These are phyloP conservation scores for Lunasporangiospora selenospora DNA, from an alignment of 192 early-diverging fungal genomes.

Conservation along the genomic window DNA sequence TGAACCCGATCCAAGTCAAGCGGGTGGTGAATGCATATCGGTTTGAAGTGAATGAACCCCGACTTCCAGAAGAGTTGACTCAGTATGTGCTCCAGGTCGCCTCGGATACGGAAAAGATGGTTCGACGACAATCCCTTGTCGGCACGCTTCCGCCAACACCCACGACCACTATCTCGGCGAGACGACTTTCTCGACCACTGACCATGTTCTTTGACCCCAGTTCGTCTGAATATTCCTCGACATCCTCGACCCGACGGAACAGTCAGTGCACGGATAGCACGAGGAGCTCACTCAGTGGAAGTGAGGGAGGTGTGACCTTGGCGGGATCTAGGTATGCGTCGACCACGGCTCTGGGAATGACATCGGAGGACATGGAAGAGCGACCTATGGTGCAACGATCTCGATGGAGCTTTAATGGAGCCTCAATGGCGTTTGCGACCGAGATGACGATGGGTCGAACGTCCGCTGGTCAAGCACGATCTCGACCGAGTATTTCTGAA, in stretches of 20 bases:
- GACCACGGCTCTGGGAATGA: background rate
- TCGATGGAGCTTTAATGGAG: background rate
- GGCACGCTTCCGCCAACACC: background rate
- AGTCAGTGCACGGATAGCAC: too few relatives aligned
- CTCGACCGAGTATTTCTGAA: background rate
- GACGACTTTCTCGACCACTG: background rate
- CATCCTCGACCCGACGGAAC: background rate
- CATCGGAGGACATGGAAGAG: background rate
- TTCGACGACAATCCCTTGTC: conserved; percentile 1
- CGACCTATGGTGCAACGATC: background rate
- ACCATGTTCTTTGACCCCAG: background rate
- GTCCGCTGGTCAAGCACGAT: too few relatives aligned
- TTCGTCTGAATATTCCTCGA: background rate
- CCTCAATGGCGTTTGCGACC: too few relatives aligned
- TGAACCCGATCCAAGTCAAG: conserved; percentile 76
- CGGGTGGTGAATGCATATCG: conserved; percentile 79
- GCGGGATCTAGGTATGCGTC: background rate
- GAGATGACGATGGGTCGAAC: too few relatives aligned
- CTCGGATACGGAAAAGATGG: conserved; percentile 65
- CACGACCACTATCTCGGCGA: background rate
- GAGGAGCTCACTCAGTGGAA: background rate
- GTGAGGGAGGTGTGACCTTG: background rate
- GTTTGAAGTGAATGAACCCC: conserved; percentile 88
- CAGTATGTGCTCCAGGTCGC: conserved; percentile 75
- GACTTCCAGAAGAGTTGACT: conserved; percentile 72